Conservation (phyloP, 495 filamentous ascomycete species). For the Neurospora tetraspora region DNA sequence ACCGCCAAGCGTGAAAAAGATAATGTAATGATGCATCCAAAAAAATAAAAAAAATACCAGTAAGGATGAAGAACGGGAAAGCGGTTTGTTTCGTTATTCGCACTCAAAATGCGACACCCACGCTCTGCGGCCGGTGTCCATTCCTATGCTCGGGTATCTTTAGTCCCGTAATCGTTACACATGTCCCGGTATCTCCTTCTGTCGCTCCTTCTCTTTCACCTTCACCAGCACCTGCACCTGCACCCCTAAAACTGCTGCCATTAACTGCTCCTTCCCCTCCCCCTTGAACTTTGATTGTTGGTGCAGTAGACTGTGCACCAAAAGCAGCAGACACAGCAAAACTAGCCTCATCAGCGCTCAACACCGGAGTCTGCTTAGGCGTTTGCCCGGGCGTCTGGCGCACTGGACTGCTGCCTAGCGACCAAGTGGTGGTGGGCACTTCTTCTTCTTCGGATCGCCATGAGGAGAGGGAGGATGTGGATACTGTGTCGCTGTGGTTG, state of each 20-base stretch:
- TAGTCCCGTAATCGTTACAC: neutral
- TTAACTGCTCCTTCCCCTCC: neutral
- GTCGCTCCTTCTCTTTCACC: neutral
- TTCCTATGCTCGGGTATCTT: neutral
- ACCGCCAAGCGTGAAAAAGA: too few relatives aligned
- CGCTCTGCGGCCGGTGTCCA: conserved; percentile 8
- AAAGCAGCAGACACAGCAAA: neutral
- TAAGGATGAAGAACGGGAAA: neutral
- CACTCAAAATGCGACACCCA: conserved; percentile 16
- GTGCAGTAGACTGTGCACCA: neutral
- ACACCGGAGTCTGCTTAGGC: conserved; percentile 19
- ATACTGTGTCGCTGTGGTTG: conserved; percentile 4
- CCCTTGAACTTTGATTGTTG: neutral
- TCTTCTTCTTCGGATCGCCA: conserved; percentile 24
- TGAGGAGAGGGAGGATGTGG: neutral
- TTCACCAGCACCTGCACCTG: neutral
- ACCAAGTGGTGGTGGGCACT: conserved; percentile 33
- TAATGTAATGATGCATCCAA: neutral
- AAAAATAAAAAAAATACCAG: neutral
- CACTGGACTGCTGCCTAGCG: conserved; percentile 30
- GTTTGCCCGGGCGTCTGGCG: conserved; percentile 17
- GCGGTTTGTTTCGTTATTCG: neutral
- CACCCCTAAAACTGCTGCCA: neutral
- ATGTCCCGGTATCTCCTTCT: neutral
- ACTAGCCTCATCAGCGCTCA: conserved; percentile 4